Evolutionary conservation across 78 protist genomes (phyloP), one percentile per base, ranked within the genome.

Genomic region (Dictyostelium discoideum): DNA sequence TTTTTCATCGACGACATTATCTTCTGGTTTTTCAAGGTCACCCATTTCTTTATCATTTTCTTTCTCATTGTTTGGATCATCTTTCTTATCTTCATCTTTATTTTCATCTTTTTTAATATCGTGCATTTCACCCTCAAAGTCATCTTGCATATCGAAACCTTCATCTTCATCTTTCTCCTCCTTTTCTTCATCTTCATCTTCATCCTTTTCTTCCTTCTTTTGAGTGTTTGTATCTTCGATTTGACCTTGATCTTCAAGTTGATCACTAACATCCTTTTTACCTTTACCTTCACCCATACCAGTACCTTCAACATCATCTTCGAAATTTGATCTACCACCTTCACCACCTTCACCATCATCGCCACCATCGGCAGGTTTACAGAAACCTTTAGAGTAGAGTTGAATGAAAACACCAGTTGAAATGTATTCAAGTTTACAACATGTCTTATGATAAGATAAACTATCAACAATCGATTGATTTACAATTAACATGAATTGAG

Each of bases 261-360:
- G 50, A 50, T 95, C 98, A 39, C 96, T 85, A 37, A 98, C 97
- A 87, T 98, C 98, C 48, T 96, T 92, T 92, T 92, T 86, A 44
- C 98, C 98, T 44, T 96, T 77, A 67, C 98, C 99, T 81, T 95
- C 98, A 63, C 99, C 98, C 94, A 97, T 85, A 42, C 98, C 99
- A 16, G 92, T 92, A 14, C 98, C 98, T 67, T 84, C 80, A 5
- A 84, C 92, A 79, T 96, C 97, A 26, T 96, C 98, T 57, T 87
- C 87, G 73, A 85, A 88, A 13, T 85, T 63, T 13, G 76, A 74
- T 37, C 40, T 37, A 63, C 69, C 39, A 22, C 46, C 94, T 32
- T 44, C 92, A 22, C 76, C 94, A n/a, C 22, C 83, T 29, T 89
- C 94, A 44, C 65, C 92, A 20, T 24, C 48, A 20, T 84, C 96